Base-by-base conservation (phyloP, 768 basidiomycete genomes). In the Pleurotus platypus region DNA sequence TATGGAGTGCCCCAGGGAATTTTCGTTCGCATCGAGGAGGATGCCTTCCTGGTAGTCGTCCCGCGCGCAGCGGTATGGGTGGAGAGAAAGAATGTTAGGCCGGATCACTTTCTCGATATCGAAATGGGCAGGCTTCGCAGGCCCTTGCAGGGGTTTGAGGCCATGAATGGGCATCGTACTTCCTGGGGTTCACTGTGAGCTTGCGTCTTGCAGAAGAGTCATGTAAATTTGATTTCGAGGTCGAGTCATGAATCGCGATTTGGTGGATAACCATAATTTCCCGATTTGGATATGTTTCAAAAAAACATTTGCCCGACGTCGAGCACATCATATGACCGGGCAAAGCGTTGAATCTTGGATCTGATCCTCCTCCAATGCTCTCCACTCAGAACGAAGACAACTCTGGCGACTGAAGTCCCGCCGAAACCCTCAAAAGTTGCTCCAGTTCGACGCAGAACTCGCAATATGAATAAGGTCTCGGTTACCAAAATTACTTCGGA, bases 21-120 rank as follows among this genome's bases (percentile, higher is more conserved):
- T 98, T 76, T 99, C 97, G 72, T 99, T 99, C 12, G 97, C 97
- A 63, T 99, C 97, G 18, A 99, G 83, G 24, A 99, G 83, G 64
- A 98, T 87, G 20, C 95, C 95, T 2, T 83, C 75, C 49, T 86
- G 84, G 73, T 97, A 99, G 74, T 99, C 96, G 66, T 99, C 96
- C 47, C 97, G 80, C 0, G 97, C 97, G 64, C 94, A 98, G 27
- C 95, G 86, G 72, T 99, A 98, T 0, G 97, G 97, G 48, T 87
- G 85, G 12, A 99, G 77, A 0, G 91, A 75, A 48, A 97, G 88
- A 65, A 99, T 95, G 67, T 98, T 99, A 2, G 92, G 89, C n/a
- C 95, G 82, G 63, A 98, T 90, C 55, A 91, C 89, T 35, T 75
- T 71, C 72, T 91, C 86, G 57, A 98, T 86, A 64, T 85, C 76